Conservation (phyloP, 1,284 basidiomycete species). For the Hemileia vastatrix region DNA sequence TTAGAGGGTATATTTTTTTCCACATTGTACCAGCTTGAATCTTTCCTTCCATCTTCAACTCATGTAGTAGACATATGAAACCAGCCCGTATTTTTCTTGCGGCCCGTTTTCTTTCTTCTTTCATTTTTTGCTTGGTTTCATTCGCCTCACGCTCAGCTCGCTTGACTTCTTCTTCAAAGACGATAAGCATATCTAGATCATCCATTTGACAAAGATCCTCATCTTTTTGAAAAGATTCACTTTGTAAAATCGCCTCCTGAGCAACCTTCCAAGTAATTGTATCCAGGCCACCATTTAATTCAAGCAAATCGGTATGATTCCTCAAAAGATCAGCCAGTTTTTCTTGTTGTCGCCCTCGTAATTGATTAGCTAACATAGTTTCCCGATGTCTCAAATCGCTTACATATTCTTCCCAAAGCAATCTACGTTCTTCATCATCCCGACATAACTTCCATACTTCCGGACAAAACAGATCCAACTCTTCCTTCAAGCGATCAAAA, state of each 20-base stretch:
- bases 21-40: slow-evolving; percentile 77
- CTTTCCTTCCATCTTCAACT: slow-evolving; percentile 57
- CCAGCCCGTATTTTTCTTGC: slow-evolving; percentile 78
- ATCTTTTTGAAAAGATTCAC: slow-evolving; percentile 66
- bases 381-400: slow-evolving; percentile 70
- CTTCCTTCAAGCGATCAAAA: slow-evolving; percentile 32
- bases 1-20: slow-evolving; percentile 71
- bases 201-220: slow-evolving; percentile 66
- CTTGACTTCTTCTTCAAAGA: slow-evolving; percentile 82
- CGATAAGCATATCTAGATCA: slow-evolving; percentile 73
- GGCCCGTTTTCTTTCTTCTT: slow-evolving; percentile 69
- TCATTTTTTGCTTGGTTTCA: slow-evolving; percentile 62
- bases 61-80: slow-evolving; percentile 66
- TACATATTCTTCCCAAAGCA: slow-evolving; percentile 83
- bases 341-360: slow-evolving; percentile 20
- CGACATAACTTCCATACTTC: slow-evolving; percentile 65
- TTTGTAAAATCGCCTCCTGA: slow-evolving; percentile 61
- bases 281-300: slow-evolving; percentile 19
- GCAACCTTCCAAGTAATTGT: slow-evolving; percentile 78
- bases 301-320: slow-evolving; percentile 18
- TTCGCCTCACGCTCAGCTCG: slow-evolving; percentile 78
- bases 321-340: slow-evolving; percentile 16
- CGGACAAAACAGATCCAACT: slow-evolving; percentile 24
- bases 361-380: slow-evolving; percentile 53
- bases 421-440: slow-evolving; percentile 67